These are phyloP conservation scores for Dendrobium huoshanense DNA, from an alignment of 106 monocot species.

Conservation along the genomic window DNA sequence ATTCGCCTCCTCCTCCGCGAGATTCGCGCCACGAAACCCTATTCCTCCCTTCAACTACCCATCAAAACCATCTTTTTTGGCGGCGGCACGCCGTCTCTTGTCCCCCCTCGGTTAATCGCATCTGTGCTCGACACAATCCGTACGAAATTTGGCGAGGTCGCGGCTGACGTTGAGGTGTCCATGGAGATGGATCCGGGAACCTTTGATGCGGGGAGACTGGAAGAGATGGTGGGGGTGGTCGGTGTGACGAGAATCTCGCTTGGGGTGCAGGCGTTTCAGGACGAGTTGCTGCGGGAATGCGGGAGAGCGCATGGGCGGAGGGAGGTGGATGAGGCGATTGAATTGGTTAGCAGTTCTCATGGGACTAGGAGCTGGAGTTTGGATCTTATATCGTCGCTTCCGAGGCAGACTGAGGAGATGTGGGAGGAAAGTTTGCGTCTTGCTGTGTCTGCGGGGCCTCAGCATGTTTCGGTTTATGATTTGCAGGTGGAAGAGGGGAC, in stretches of 20 bases:
- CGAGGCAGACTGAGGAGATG: conserved; percentile 70
- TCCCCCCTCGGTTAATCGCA: conserved; percentile 49
- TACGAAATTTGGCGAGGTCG: conserved; percentile 33
- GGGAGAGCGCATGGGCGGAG: conserved; percentile 74
- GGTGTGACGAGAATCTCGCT: conserved; percentile 89
- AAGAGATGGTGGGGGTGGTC: conserved; percentile 31
- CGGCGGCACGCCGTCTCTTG: conserved; percentile 93
- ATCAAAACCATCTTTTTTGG: conserved; percentile 85
- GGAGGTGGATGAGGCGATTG: conserved; percentile 76
- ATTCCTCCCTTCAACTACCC: conserved; percentile 14
- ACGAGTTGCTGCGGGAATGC: conserved; percentile 62
- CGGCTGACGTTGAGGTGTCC: conserved; percentile 49
- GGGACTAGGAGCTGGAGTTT: conserved; percentile 81
- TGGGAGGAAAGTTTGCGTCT: conserved; percentile 71
- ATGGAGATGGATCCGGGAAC: conserved; percentile 99
- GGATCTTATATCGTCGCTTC: conserved; percentile 86
- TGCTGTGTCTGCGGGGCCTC: conserved; percentile 44
- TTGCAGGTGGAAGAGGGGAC: conserved; percentile 98
- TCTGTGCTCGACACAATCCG: conserved; percentile 38
- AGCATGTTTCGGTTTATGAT: conserved; percentile 87
- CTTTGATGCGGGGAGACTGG: conserved; percentile 46
- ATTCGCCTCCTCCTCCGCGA: conserved; percentile 61
- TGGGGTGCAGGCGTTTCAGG: conserved; percentile 98
- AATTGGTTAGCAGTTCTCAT: conserved; percentile 28
- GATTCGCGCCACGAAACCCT: conserved; percentile 36